Evolutionary conservation across 2,329 filamentous ascomycete species (phyloP), one percentile per base, ranked within the genome.

Genomic region (Pseudohalonectria lignicola): DNA sequence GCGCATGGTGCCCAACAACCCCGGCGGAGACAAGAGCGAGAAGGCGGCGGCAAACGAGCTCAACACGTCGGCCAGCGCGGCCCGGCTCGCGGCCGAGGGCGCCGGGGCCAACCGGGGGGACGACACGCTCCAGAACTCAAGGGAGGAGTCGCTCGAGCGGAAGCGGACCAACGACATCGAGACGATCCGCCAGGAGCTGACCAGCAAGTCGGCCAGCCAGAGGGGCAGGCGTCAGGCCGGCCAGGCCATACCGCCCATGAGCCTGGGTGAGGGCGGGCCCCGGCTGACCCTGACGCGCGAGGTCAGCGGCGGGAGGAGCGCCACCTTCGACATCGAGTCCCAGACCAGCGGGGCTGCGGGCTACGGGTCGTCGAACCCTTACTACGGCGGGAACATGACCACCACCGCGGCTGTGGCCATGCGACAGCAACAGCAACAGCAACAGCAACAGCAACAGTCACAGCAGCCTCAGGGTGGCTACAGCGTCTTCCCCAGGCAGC

Each of bases 1-100:
- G 39, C 78, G 86, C 25, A 60, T 93, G 50, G 64, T 83, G 5
- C 81, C 83, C 12, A 53, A 41, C 16, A 31, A 36, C 5, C 12
- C 16, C 35, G 40, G 44, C 32, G 49, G 45, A 11, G 48, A 40
- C 28, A 41, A 40, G 13, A 47, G 43, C 18, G 69, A 75, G 52
- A 52, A 60, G 43, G 52, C 59, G 17, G 70, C 71, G 18, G 60
- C 61, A 23, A 55, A 64, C 2, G 60, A 60, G 3, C 49, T 76
- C 38, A 73, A 65, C 50, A 49, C 57, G 1, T 49, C 61, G 13
- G 52, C 59, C 40, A 53, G 59, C 4, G 40, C 52, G 4, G 41
- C 36, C 21, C 55, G 56, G 15, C 25, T 19, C 2, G 56, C 53
- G 4, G 49, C 49, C n/a, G 60, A 63, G 7, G 59, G 59, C 23